phyloP scores from a whole-genome alignment of 306 rosid species.

The Fragaria vesca region DNA sequence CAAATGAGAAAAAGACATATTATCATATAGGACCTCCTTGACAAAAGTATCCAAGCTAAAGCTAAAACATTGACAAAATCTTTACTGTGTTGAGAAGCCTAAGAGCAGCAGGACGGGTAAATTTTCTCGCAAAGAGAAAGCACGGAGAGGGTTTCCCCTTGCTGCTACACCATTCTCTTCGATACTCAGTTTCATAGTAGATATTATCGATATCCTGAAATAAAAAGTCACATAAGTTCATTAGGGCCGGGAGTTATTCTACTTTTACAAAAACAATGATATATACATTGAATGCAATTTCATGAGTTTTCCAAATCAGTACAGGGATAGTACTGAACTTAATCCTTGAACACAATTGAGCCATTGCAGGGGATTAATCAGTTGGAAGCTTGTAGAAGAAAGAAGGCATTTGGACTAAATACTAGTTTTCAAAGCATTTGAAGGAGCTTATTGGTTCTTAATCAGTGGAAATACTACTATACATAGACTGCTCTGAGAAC shows the following conservation, averaged over 20 bases:
- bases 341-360: background rate
- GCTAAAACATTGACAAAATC: background rate
- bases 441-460: background rate
- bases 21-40: background rate
- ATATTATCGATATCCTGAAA: slow-evolving; percentile 86
- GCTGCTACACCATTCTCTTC: slow-evolving; percentile 96
- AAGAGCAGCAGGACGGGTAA: slow-evolving; percentile 89
- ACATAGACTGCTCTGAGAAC: background rate
- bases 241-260: background rate
- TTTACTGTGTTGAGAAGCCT: slow-evolving; percentile 82
- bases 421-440: background rate
- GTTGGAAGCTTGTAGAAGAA: background rate
- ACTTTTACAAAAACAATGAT: background rate
- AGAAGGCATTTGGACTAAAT: background rate
- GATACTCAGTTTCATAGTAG: slow-evolving; percentile 86
- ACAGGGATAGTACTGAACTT: background rate
- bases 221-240: slow-evolving; percentile 7
- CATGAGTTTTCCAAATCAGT: background rate
- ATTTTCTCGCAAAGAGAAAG: slow-evolving; percentile 92
- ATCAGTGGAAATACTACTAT: background rate
- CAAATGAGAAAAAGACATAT: slow-evolving; percentile 10
- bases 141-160: slow-evolving; percentile 84
- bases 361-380: background rate
- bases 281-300: slow-evolving; percentile 8
- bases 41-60: background rate